Conservation (phyloP, 768 basidiomycete species). For the Lactifluus subvellereus region DNA sequence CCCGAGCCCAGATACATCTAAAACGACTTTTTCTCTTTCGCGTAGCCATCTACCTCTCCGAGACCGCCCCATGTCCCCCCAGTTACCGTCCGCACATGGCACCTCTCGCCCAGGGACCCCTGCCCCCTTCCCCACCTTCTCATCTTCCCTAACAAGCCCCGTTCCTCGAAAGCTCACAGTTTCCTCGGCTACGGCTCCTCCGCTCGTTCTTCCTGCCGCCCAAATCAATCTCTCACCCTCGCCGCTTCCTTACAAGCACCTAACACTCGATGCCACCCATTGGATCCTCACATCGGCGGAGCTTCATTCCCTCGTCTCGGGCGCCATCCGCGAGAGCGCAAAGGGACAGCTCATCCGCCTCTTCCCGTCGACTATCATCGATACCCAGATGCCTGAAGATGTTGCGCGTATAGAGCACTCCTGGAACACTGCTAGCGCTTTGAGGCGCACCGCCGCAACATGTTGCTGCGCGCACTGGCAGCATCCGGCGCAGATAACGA, state of each 20-base stretch:
- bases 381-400: constrained; percentile 6
- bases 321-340: constrained; percentile 25
- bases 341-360: constrained; percentile 24
- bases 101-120: constrained; percentile 13
- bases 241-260: constrained; percentile 21
- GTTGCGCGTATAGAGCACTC: constrained; percentile 2
- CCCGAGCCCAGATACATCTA: neutral
- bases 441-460: constrained; percentile 21
- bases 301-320: constrained; percentile 23
- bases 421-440: constrained; percentile 21
- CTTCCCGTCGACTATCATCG: constrained; percentile 15
- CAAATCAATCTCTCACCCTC: constrained; percentile 14
- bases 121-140: neutral
- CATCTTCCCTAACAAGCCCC: neutral
- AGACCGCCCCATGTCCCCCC: neutral
- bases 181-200: neutral
- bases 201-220: constrained; percentile 7
- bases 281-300: constrained; percentile 24
- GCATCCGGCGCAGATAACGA: constrained; percentile 19
- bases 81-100: neutral
- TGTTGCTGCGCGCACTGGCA: constrained; percentile 21
- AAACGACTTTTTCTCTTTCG: neutral
- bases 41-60: neutral
- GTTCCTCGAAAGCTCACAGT: constrained; percentile 4
- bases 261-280: constrained; percentile 24